A percentile compares a stretch with the other conserved stretches of the same genome.
Conservation (phyloP, 108 stramenopile genomes). For the Epipyxis sp. region DNA sequence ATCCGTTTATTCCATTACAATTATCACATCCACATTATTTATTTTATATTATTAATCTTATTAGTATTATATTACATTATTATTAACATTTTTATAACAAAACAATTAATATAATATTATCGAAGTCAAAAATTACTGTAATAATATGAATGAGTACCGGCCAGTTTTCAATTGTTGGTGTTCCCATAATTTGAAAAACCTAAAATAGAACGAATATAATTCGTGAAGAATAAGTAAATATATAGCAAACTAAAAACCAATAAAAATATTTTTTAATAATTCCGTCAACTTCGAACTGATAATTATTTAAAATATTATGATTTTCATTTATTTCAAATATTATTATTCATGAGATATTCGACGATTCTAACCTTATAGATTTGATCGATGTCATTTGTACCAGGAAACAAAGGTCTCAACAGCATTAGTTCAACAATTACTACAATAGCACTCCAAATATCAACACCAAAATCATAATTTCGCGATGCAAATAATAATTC, state of each 20-base stretch:
- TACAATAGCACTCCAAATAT: constrained; percentile 23
- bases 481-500: constrained; percentile 19
- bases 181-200: constrained; percentile 28
- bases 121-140: background rate
- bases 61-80: too few relatives aligned
- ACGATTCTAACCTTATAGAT: constrained; percentile 22
- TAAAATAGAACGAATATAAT: too few relatives aligned
- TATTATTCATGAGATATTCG: too few relatives aligned
- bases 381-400: constrained; percentile 26
- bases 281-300: too few relatives aligned
- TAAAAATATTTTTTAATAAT: too few relatives aligned
- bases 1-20: background rate
- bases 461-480: background rate
- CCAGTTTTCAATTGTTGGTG: constrained; percentile 14
- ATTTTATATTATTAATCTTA: too few relatives aligned
- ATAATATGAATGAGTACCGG: too few relatives aligned
- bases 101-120: background rate
- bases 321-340: too few relatives aligned
- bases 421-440: constrained; percentile 24
- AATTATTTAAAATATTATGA: too few relatives aligned
- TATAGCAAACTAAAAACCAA: too few relatives aligned
- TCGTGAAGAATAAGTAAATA: too few relatives aligned
- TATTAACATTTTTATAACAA: background rate
- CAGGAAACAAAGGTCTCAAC: background rate
- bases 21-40: background rate